phyloP scores from a whole-genome alignment of 2,329 filamentous ascomycete species.

The Coccinonectria pachysandricola region DNA sequence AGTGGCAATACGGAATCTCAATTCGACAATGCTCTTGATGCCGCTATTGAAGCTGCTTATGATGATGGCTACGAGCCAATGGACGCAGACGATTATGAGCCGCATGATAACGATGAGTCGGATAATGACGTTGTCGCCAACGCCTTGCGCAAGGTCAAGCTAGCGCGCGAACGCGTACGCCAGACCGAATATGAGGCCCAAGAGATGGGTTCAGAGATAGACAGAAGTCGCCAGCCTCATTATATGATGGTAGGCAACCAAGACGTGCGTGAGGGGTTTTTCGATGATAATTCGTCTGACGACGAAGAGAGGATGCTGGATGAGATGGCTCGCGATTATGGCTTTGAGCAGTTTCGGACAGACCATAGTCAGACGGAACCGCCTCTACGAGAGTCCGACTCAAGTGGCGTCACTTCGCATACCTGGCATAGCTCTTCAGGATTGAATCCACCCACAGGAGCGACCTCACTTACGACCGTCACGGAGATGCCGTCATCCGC shows the following conservation, averaged over 20 bases:
- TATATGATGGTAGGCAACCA: constrained; percentile 18
- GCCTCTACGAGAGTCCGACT: constrained; percentile 69
- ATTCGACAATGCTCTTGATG: constrained; percentile 88
- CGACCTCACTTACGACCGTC: constrained; percentile 50
- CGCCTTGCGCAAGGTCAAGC: constrained; percentile 56
- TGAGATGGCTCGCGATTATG: constrained; percentile 77
- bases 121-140: constrained; percentile 40
- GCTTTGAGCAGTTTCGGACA: constrained; percentile 74
- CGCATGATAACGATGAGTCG: constrained; percentile 26
- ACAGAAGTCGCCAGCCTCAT: constrained; percentile 33
- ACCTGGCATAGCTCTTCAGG: constrained; percentile 74
- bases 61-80: constrained; percentile 79
- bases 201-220: constrained; percentile 23
- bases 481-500: constrained; percentile 41
- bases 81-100: constrained; percentile 33
- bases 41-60: constrained; percentile 92
- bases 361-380: constrained; percentile 39
- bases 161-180: constrained; percentile 65
- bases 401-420: constrained; percentile 64
- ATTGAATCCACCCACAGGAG: constrained; percentile 47
- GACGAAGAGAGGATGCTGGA: constrained; percentile 74
- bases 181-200: constrained; percentile 61
- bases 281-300: constrained; percentile 53
- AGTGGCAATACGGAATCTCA: constrained; percentile 76
- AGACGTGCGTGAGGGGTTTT: constrained; percentile 41